These are phyloP conservation scores for Chrysosporium keratinophilum DNA, from an alignment of 2,329 filamentous ascomycete genomes.

Conservation along the genomic window DNA sequence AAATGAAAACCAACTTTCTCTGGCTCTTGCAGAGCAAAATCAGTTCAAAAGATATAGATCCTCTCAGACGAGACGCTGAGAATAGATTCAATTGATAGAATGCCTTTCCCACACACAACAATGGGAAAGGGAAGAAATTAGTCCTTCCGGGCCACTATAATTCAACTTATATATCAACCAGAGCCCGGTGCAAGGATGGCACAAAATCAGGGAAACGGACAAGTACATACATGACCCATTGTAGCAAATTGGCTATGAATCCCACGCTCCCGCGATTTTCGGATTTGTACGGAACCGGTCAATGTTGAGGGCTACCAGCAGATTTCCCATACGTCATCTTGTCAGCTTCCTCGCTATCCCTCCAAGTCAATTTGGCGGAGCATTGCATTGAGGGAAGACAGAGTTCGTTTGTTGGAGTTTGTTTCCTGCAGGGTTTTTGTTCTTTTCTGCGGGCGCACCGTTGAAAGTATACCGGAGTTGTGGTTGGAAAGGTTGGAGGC, in stretches of 20 bases:
- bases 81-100: too few relatives aligned
- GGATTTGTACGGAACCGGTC: not conserved
- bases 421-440: not conserved
- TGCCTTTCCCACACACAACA: too few relatives aligned
- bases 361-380: not conserved
- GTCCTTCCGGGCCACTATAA: too few relatives aligned
- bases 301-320: not conserved
- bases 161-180: not conserved
- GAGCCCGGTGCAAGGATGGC: not conserved
- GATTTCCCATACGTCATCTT: conserved; percentile 6
- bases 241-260: not conserved
- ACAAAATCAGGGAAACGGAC: conserved; percentile 2
- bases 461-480: not conserved
- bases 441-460: too few relatives aligned
- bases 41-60: too few relatives aligned
- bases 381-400: not conserved
- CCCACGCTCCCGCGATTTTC: not conserved
- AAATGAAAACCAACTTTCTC: too few relatives aligned
- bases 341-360: not conserved
- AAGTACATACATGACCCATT: not conserved
- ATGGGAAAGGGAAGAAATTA: too few relatives aligned
- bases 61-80: too few relatives aligned
- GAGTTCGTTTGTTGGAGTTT: not conserved
- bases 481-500: not conserved
- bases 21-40: too few relatives aligned